A percentile compares a stretch with the other conserved stretches of the same genome.
Conservation (phyloP, 371 early-diverging fungal genomes). For the Mortierella sp. region DNA sequence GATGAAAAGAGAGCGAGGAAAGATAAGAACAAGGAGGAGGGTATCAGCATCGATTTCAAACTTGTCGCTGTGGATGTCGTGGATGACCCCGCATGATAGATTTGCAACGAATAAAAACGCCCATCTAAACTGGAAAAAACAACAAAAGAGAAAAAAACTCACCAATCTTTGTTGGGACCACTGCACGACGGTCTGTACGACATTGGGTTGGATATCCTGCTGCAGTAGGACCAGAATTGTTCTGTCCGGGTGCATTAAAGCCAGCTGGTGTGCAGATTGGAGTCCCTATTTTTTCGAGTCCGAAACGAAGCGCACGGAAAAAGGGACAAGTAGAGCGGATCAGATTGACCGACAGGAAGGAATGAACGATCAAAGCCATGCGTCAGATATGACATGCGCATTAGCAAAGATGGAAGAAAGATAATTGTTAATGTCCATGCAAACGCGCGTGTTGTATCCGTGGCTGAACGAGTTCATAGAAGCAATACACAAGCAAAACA, state of each 20-base stretch:
- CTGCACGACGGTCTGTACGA: conserved; percentile 30
- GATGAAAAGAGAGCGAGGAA: not conserved
- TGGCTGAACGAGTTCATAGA: not conserved
- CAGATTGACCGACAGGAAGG: not conserved
- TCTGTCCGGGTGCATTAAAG: conserved; percentile 28
- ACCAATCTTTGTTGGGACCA: conserved; percentile 40
- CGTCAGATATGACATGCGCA: not conserved
- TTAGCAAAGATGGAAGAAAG: not conserved
- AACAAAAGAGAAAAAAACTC: conserved; percentile 2
- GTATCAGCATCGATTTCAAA: not conserved
- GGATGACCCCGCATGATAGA: not conserved
- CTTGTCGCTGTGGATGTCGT: not conserved
- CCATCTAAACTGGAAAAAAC: not conserved
- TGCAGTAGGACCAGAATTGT: conserved; percentile 33
- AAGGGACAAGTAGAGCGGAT: not conserved
- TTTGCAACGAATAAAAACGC: not conserved
- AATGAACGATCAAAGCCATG: not conserved
- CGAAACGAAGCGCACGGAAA: not conserved
- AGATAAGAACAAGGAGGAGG: not conserved
- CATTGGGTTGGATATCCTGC: conserved; percentile 23
- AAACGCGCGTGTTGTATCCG: not conserved
- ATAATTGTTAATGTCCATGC: not conserved
- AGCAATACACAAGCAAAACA: not conserved
- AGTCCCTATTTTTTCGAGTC: conserved; percentile 26
- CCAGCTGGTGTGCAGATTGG: conserved; percentile 34